A percentile compares a stretch with the other conserved stretches of the same genome.
These are phyloP conservation scores for Mycena alexandri DNA, from an alignment of 768 basidiomycete species.

Conservation along the genomic window DNA sequence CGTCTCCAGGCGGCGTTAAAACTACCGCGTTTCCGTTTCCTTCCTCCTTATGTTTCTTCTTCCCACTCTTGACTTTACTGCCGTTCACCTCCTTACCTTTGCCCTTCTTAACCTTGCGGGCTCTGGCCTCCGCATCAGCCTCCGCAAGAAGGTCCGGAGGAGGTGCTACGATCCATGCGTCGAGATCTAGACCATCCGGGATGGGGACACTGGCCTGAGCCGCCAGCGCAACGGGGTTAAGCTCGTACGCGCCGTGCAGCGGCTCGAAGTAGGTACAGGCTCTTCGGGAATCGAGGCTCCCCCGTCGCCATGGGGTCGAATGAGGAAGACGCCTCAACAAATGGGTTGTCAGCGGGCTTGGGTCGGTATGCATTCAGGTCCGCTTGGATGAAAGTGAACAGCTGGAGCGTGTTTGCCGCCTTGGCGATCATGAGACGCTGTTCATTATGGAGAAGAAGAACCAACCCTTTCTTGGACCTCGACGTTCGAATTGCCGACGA, in stretches of 20 bases:
- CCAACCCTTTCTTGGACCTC: slow-evolving; percentile 94
- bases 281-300: slow-evolving; percentile 85
- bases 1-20: slow-evolving; percentile 53
- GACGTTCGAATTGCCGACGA: slow-evolving; percentile 74
- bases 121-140: slow-evolving; percentile 60
- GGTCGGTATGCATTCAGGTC: slow-evolving; percentile 74
- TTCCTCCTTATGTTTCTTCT: slow-evolving; percentile 50
- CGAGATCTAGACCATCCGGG: slow-evolving; percentile 89
- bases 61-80: slow-evolving; percentile 44
- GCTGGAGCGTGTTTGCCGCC: slow-evolving; percentile 85
- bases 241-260: slow-evolving; percentile 80
- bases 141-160: slow-evolving; percentile 57
- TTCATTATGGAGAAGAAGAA: slow-evolving; percentile 12
- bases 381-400: slow-evolving; percentile 81
- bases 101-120: slow-evolving; percentile 66
- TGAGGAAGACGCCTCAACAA: slow-evolving; percentile 53
- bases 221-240: slow-evolving; percentile 83
- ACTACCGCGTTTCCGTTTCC: slow-evolving; percentile 45
- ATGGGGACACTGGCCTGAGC: slow-evolving; percentile 87
- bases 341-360: slow-evolving; percentile 49
- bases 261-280: slow-evolving; percentile 88
- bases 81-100: slow-evolving; percentile 45
- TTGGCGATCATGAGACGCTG: slow-evolving; percentile 46
- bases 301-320: slow-evolving; percentile 51
- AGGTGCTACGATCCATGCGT: slow-evolving; percentile 85